Evolutionary conservation across 2,329 filamentous ascomycete genomes (phyloP), one percentile per base, ranked within the genome.

Genomic region (Trichoderma sp.): DNA sequence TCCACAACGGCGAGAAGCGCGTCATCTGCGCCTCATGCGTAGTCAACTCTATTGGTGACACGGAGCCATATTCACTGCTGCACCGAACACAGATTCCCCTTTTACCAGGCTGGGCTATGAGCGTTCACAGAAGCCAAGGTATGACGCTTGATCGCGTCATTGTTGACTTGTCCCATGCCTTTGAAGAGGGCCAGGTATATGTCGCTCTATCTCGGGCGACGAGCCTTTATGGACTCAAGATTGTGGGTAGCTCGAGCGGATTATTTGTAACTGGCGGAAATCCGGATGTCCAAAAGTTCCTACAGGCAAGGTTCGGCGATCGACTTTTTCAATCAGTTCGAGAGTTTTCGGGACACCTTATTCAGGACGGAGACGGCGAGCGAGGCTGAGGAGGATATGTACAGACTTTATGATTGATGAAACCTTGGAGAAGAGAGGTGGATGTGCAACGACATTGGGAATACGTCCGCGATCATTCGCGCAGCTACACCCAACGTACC

Each of bases 81-180:
- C 50, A 64, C 70, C 80, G 88, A 19, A 87, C 87, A 0, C 88
- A 90, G 73, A 82, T 90, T 9, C 89, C 88, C 0, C 79, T 90
- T 0, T 76, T 82, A 2, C 79, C 87, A 0, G 88, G 84, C 0
- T 90, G 87, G 85, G 88, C 88, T 0, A 84, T 89, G 73, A 90
- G 84, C 0, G 84, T 89, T 2, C 88, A 90, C 74, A 89, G 88
- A 75, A 82, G 82, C 5, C 86, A 90, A 76, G 86, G 87, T 5
- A 85, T 89, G 80, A 89, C 87, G 2, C 78, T 90, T 3, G 83
- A 89, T 32, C 81, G 82, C 4, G 86, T 88, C 2, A 80, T 84
- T 2, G 85, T 90, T 1, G 77, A 90, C 72, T 74, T 90, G 5
- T 74, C 75, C 0, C 74, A 76, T 9, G 81, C 81, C 0, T 90